A percentile compares a stretch with the other conserved stretches of the same genome.
Conservation (phyloP, 2,329 filamentous ascomycete species). For the Xylariaceae sp. region DNA sequence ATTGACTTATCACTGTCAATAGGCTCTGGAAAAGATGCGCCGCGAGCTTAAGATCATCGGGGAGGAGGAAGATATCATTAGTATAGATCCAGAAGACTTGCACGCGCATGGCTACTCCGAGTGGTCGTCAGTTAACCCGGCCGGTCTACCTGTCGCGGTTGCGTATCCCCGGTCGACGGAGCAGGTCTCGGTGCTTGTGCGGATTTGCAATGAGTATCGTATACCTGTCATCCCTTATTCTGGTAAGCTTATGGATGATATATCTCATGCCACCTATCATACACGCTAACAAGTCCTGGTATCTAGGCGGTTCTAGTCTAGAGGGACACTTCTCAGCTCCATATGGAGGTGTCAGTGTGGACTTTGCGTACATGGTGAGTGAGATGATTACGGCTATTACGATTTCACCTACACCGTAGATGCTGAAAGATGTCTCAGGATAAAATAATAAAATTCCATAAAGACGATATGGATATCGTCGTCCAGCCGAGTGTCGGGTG, state of each 20-base stretch:
- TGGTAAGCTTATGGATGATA: too few species aligned
- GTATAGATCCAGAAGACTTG: conserved; percentile 59
- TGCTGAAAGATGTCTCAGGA: conserved; percentile 39
- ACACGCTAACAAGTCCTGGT: too few species aligned
- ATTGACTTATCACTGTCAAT: conserved; percentile 6
- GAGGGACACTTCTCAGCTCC: conserved; percentile 90
- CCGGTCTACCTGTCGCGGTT: conserved; percentile 59
- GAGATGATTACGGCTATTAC: neutral
- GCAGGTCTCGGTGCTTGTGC: conserved; percentile 56
- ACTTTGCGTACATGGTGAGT: conserved; percentile 73
- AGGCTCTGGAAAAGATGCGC: conserved; percentile 56
- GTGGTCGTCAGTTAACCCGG: conserved; percentile 61
- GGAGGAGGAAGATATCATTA: conserved; percentile 52
- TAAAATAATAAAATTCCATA: conserved; percentile 71
- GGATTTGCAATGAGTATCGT: conserved; percentile 72
- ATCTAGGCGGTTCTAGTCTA: conserved; percentile 77
- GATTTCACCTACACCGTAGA: neutral
- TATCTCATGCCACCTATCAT: too few species aligned
- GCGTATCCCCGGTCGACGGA: conserved; percentile 59
- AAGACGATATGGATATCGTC: conserved; percentile 87
- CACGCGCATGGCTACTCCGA: conserved; percentile 62
- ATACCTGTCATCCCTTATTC: conserved; percentile 86
- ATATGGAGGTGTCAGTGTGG: conserved; percentile 81
- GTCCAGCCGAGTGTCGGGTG: conserved; percentile 90
- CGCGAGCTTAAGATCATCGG: conserved; percentile 32